Conservation (phyloP, 2,329 filamentous ascomycete species). For the Grosmannia huntii region DNA sequence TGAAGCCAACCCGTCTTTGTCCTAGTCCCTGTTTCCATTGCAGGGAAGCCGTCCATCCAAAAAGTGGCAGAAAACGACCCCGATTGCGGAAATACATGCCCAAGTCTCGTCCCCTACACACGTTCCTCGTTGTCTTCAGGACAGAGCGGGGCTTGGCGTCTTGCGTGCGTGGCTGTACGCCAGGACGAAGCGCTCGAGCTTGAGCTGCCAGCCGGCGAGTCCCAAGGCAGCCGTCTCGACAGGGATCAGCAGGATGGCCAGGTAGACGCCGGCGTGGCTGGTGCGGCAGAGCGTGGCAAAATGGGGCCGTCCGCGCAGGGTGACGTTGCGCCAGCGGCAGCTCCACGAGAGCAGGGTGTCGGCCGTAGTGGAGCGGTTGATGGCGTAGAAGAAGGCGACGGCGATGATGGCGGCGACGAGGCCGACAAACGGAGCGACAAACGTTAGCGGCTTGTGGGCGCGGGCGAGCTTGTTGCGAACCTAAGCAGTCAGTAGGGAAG, state of each 20-base stretch:
- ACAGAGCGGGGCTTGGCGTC: conserved; percentile 17
- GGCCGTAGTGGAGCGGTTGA: conserved; percentile 36
- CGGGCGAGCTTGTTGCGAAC: conserved; percentile 21
- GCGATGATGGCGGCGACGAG: conserved; percentile 36
- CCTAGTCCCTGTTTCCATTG: too few relatives aligned
- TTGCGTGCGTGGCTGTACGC: conserved; percentile 21
- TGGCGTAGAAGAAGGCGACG: conserved; percentile 43
- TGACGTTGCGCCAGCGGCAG: conserved; percentile 44
- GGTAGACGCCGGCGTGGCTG: conserved; percentile 38
- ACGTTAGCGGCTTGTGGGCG: conserved; percentile 23
- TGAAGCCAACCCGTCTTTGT: too few relatives aligned
- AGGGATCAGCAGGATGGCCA: conserved; percentile 44
- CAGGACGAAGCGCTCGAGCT: conserved; percentile 28
- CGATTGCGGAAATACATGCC: too few relatives aligned
- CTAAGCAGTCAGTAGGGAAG: conserved; percentile 15
- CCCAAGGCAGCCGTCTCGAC: conserved; percentile 37
- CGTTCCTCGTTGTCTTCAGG: neutral
- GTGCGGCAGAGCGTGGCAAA: conserved; percentile 45
- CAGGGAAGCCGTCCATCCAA: too few relatives aligned
- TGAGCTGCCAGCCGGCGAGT: conserved; percentile 30
- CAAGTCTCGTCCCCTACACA: too few relatives aligned
- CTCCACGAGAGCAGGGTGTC: conserved; percentile 50
- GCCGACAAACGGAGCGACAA: conserved; percentile 28
- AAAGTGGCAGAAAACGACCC: too few relatives aligned
- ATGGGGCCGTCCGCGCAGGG: conserved; percentile 38